Evolutionary conservation across 345 rosid genomes (phyloP).

Genomic region (Moricandia arvensis): DNA sequence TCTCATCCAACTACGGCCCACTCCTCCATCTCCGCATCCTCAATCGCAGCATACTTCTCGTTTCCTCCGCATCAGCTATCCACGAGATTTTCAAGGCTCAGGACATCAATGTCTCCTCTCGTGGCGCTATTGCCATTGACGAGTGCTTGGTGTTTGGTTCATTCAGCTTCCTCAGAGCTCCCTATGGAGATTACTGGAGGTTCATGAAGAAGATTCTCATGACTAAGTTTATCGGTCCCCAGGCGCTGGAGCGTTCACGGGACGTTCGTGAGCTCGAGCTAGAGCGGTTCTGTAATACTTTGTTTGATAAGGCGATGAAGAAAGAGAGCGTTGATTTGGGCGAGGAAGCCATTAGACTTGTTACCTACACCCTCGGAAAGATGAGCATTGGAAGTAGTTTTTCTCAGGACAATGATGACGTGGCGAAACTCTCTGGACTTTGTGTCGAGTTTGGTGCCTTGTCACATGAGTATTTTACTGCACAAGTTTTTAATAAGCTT

Average conservation of each 20-base stretch:
- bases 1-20: conserved; percentile 16
- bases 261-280: conserved; percentile 15
- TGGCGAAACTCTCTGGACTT: neutral
- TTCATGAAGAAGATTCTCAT: conserved; percentile 27
- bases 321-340: conserved; percentile 19
- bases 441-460: neutral
- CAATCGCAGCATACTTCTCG: neutral
- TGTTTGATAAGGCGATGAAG: conserved; percentile 14
- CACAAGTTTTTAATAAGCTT: neutral
- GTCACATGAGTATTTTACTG: neutral
- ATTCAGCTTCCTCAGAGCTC: neutral
- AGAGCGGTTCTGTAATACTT: neutral
- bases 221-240: conserved; percentile 22
- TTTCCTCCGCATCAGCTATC: conserved; percentile 14
- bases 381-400: conserved; percentile 41
- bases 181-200: conserved; percentile 14
- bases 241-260: conserved; percentile 15
- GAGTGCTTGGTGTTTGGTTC: conserved; percentile 4
- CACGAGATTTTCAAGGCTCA: conserved; percentile 9
- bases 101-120: neutral
- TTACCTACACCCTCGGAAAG: conserved; percentile 17
- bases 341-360: neutral
- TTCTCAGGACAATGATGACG: neutral
- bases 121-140: neutral
- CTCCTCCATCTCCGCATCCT: conserved; percentile 17